Conservation (phyloP, 345 rosid genomes). For the Corchorus olitorius region DNA sequence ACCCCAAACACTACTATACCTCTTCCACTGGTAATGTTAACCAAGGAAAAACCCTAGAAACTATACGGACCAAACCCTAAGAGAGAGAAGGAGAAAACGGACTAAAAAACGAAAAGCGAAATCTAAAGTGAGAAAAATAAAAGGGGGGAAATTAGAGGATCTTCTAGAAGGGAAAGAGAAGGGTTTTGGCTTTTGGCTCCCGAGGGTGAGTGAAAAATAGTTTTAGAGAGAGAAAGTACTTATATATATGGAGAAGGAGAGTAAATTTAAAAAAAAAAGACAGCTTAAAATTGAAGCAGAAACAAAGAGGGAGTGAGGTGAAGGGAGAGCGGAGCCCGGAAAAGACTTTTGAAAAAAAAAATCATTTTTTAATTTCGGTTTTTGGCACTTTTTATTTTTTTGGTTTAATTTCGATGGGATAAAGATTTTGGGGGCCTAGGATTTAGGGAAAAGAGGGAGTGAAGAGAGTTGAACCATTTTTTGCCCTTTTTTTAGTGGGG, state of each 20-base stretch:
- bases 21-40: background rate
- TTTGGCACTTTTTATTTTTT: background rate
- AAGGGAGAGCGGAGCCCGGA: background rate
- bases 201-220: background rate
- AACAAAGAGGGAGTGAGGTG: slow-evolving; percentile 5
- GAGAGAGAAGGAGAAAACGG: slow-evolving; percentile 29
- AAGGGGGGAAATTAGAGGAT: background rate
- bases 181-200: background rate
- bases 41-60: slow-evolving; percentile 35
- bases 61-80: slow-evolving; percentile 55
- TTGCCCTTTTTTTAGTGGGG: too few species aligned
- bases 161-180: slow-evolving; percentile 32
- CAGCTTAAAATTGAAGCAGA: slow-evolving; percentile 92
- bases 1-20: slow-evolving; percentile 14
- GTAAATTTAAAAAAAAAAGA: slow-evolving; percentile 31
- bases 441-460: background rate
- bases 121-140: background rate
- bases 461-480: background rate
- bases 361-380: background rate
- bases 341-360: background rate
- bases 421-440: slow-evolving; percentile 15
- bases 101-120: slow-evolving; percentile 2
- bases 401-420: background rate
- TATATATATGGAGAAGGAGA: slow-evolving; percentile 16
- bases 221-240: slow-evolving; percentile 8